Evolutionary conservation across 768 basidiomycete species (phyloP), one percentile per base, ranked within the genome.

Genomic region (Strobilomyces echinocephalus): DNA sequence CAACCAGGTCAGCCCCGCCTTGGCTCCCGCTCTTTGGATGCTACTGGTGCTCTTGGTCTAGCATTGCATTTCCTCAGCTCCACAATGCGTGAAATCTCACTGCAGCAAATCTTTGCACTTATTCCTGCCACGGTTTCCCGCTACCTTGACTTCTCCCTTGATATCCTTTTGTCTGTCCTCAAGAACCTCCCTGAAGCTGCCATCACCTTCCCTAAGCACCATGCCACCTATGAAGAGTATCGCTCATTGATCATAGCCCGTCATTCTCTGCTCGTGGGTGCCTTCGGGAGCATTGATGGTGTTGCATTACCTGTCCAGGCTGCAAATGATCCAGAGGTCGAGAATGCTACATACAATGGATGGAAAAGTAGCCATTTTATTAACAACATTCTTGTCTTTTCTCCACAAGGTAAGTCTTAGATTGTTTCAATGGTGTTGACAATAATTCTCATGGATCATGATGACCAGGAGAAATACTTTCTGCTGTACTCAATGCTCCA

Each of bases 31-130:
- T 78, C 74, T 8, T 20, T 59, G 11, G 46, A 58, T 46, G 69
- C 72, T 12, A 60, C 60, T n/a, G 73, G 76, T 38, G 76, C 69
- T 0, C 64, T 79, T 5, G 73, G 76, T 1, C 69, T 76, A 5
- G 50, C 69, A 2, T 64, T 78, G 1, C 75, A 79, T 48, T 76
- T 64, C 18, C 65, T 78, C 8, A 65, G 63, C 40, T 78, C 76
- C 0, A 55, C 41, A 7, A 77, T 77, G 70, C 63, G 38, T 0
- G 70, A 76, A 36, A 61, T 67, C 7, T 69, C 59, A 33, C 61
- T 78, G 2, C 70, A 72, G 43, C 70, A 75, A 40, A 74, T 77
- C 1, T 79, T 79, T 60, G 72, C 72, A 0, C 46, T 77, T 10
- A 70, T 74, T 26, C 73, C 76, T 6, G 28, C 71, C 2, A 76